Conservation (phyloP, 257 asterid genomes). For the Apocynum venetum region DNA sequence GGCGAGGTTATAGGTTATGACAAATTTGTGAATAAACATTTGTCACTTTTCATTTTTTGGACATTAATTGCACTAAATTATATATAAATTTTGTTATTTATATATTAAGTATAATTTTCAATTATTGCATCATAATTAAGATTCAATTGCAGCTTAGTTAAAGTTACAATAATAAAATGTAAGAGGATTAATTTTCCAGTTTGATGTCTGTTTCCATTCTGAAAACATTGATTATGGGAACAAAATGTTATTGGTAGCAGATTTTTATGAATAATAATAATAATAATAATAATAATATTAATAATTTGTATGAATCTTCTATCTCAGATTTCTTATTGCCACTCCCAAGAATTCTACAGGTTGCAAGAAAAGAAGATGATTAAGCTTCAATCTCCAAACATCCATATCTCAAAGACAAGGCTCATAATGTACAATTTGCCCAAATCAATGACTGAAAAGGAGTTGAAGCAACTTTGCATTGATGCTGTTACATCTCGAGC, state of each 20-base stretch:
- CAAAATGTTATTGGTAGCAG: background rate
- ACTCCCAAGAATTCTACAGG: constrained; percentile 32
- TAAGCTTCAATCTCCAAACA: constrained; percentile 89
- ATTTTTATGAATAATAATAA: background rate
- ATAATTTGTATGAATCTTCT: background rate
- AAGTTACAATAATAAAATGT: too few species aligned
- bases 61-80: too few species aligned
- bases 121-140: too few species aligned
- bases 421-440: constrained; percentile 87
- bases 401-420: constrained; percentile 82
- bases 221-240: background rate
- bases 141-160: too few species aligned
- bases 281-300: too few species aligned
- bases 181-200: too few species aligned
- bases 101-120: too few species aligned
- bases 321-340: background rate
- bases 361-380: constrained; percentile 74
- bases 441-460: constrained; percentile 64
- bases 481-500: constrained; percentile 88
- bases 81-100: too few species aligned
- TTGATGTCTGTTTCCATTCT: too few species aligned
- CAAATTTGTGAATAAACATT: too few species aligned
- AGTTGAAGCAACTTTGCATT: constrained; percentile 53
- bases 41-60: too few species aligned
- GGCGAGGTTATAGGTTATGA: too few species aligned